A percentile compares a stretch with the other conserved stretches of the same genome.
phyloP scores from a whole-genome alignment of 495 filamentous ascomycete genomes.

The Pseudevernia furfuracea region DNA sequence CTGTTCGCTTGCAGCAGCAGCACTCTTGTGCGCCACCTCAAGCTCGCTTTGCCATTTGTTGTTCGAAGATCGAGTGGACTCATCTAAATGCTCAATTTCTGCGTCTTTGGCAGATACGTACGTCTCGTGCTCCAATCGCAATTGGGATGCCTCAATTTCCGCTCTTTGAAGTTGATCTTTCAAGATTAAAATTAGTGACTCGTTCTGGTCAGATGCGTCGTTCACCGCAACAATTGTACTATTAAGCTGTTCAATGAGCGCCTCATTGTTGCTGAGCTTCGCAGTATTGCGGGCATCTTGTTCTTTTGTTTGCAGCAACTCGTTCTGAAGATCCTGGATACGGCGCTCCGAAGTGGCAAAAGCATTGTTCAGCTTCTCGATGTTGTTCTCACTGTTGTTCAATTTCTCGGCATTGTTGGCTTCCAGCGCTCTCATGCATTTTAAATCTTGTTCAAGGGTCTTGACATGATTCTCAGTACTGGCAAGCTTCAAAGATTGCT shows the following conservation, averaged over 20 bases:
- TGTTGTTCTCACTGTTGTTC: not conserved
- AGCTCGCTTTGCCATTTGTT: slow-evolving; percentile 9
- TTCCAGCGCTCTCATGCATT: not conserved
- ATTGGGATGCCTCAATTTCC: slow-evolving; percentile 2
- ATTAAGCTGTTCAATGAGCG: not conserved
- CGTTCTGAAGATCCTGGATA: not conserved
- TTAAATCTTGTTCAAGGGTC: slow-evolving; percentile 5
- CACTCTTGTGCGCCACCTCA: not conserved
- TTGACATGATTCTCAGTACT: not conserved
- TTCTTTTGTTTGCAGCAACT: not conserved
- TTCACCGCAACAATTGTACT: slow-evolving; percentile 1
- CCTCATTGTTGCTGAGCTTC: not conserved
- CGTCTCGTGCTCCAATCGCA: slow-evolving; percentile 6
- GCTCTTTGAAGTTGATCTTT: slow-evolving; percentile 1
- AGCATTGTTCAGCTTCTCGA: not conserved
- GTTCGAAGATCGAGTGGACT: slow-evolving; percentile 8
- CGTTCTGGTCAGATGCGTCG: slow-evolving; percentile 2
- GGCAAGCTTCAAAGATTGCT: slow-evolving; percentile 16
- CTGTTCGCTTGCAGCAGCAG: slow-evolving; percentile 7
- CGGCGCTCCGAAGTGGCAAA: not conserved
- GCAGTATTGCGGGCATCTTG: not conserved
- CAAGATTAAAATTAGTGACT: slow-evolving; percentile 8
- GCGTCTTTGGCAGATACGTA: slow-evolving; percentile 2
- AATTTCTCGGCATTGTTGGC: slow-evolving; percentile 1
- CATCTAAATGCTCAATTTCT: slow-evolving; percentile 3